phyloP scores from a whole-genome alignment of 805 yeast genomes.

The Wickerhamomyces tratensis region DNA sequence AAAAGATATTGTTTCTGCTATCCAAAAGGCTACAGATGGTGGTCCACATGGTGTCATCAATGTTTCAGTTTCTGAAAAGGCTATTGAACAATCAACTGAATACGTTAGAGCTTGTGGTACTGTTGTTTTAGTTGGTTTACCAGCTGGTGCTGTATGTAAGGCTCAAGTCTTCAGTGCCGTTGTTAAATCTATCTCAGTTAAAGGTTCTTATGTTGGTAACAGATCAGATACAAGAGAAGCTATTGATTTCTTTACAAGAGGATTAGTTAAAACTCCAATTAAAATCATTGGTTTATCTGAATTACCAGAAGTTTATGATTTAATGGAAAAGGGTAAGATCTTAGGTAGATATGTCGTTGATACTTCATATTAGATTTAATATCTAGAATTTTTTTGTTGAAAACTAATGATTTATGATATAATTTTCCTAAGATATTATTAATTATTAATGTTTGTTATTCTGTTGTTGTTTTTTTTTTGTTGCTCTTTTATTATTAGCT shows the following conservation, averaged over 20 bases:
- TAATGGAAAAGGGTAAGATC: slow-evolving; percentile 47
- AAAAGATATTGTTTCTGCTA: slow-evolving; percentile 40
- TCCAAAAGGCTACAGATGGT: slow-evolving; percentile 40
- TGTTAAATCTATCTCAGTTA: slow-evolving; percentile 35
- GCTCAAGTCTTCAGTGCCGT: slow-evolving; percentile 40
- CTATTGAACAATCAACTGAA: slow-evolving; percentile 37
- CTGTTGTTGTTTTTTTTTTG: too few species aligned
- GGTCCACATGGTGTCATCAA: slow-evolving; percentile 67
- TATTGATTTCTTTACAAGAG: slow-evolving; percentile 56
- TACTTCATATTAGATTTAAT: slow-evolving; percentile 38
- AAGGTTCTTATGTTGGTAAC: slow-evolving; percentile 21
- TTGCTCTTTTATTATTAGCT: too few species aligned
- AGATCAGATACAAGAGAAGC: slow-evolving; percentile 45
- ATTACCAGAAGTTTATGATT: slow-evolving; percentile 38
- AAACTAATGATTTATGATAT: too few species aligned
- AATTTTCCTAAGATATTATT: too few species aligned
- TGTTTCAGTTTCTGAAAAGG: slow-evolving; percentile 47
- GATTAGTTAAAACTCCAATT: slow-evolving; percentile 53
- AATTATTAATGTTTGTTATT: too few species aligned
- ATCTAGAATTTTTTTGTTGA: too few species aligned
- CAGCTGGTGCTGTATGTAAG: slow-evolving; percentile 37
- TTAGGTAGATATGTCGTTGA: slow-evolving; percentile 80
- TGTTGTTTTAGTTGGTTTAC: slow-evolving; percentile 53
- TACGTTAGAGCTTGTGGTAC: slow-evolving; percentile 53
- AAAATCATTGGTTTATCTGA: slow-evolving; percentile 47